Base-by-base conservation (phyloP, 805 yeast genomes). In the Metschnikowia rubicola region DNA sequence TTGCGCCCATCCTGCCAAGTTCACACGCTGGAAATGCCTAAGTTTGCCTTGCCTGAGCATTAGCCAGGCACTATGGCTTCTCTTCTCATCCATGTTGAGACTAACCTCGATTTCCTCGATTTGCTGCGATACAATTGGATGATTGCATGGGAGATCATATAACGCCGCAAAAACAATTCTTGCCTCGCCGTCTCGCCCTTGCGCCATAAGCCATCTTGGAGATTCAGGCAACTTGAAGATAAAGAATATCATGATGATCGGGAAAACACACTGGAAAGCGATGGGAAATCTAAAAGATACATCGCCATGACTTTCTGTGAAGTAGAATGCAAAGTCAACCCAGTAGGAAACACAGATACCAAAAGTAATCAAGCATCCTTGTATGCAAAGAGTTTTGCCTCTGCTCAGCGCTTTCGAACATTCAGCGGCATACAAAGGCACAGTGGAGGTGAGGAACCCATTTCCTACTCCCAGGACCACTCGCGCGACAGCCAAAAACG, bases 1-100 rank as follows among this genome's bases (percentile, higher is more conserved):
- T 48, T 77, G 80, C 3, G 70, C 61, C 66, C 74, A 68, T 11
- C 63, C 60, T 2, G 74, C 78, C 33, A 78, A 65, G 54, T 66
- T 61, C n/a, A 67, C 61, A 51, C 83, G 65, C 44, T 77, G 82
- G 60, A 77, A 76, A 51, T 75, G 70, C 48, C 71, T 64, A 45
- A 70, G 70, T 40, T 68, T 63, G 32, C 78, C 80, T 47, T 70
- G 73, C 10, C 60, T 59, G 45, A 74, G 60, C 35, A 75, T 56
- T n/a, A 58, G 53, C 48, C 43, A 58, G 32, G 62, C 54, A 28
- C 57, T 56, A 52, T 66, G 53, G 17, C 54, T 48, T 34, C 61
- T 62, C 32, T 46, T 46, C 15, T 49, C 51, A 50, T 66, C 70
- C 54, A 55, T 53, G 7, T 43, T 55, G 31, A 65, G 53, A 28